Conservation (phyloP, 139 green algal species). For the Chlorella sp. region DNA sequence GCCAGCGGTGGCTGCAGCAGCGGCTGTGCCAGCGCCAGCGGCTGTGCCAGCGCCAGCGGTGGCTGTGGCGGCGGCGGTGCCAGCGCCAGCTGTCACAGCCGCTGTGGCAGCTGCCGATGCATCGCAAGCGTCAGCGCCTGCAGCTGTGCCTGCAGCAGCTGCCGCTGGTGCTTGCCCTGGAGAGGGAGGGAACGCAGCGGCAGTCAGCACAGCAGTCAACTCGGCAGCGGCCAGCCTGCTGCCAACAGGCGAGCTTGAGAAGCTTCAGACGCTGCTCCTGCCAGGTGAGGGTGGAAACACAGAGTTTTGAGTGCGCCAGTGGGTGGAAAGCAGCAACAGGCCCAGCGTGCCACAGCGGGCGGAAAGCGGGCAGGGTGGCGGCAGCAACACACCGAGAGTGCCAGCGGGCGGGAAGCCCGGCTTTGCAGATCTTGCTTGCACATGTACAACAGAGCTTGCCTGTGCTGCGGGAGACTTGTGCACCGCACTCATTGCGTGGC, state of each 20-base stretch:
- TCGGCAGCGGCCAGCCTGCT: not conserved
- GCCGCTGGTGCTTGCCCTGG: not conserved
- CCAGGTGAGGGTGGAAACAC: not conserved
- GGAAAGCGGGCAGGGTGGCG: no score
- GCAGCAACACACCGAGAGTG: no score
- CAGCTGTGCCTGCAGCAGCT: not conserved
- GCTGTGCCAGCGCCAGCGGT: not conserved
- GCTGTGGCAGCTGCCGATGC: not conserved
- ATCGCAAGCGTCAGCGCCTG: not conserved
- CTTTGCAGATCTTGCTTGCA: no score
- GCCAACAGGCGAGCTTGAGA: constrained; percentile 2
- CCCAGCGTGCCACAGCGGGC: no score
- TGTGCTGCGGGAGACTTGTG: no score
- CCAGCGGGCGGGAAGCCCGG: no score
- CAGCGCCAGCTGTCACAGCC: not conserved
- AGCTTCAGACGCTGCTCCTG: constrained; percentile 25
- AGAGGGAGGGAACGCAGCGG: not conserved
- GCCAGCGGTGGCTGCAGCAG: not conserved
- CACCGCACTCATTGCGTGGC: no score
- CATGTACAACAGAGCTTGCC: no score
- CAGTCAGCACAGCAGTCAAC: not conserved
- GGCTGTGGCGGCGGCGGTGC: not conserved
- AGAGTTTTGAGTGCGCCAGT: no score
- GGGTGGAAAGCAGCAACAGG: no score
- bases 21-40: not conserved